phyloP scores from a whole-genome alignment of 192 early-diverging fungal species.

The Mortierella alpina region DNA sequence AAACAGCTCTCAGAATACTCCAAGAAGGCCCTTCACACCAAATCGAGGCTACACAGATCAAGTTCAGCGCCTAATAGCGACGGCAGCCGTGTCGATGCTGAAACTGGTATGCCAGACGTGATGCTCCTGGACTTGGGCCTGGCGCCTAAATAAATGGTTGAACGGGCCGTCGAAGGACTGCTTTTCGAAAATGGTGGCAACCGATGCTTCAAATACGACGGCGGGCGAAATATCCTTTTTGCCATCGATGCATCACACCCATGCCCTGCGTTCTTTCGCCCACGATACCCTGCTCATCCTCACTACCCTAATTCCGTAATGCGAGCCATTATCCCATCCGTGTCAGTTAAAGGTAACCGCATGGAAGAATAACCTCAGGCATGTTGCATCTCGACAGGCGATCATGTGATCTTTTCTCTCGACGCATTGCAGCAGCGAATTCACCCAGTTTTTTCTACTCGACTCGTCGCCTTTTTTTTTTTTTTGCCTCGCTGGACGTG shows the following conservation, averaged over 20 bases:
- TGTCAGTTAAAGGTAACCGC: slow-evolving; percentile 42
- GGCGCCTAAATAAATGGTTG: not conserved
- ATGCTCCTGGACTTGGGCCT: slow-evolving; percentile 23
- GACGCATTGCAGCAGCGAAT: not conserved
- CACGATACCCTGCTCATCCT: not conserved
- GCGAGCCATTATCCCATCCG: slow-evolving; percentile 45
- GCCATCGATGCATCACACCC: not conserved
- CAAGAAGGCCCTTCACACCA: not conserved
- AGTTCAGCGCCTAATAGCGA: not conserved
- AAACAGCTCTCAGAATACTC: slow-evolving; percentile 15
- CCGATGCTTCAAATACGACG: too few relatives aligned
- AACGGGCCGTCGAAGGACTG: too few relatives aligned
- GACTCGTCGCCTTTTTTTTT: too few relatives aligned
- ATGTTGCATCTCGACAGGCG: not conserved
- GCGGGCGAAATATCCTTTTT: not conserved
- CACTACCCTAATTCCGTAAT: slow-evolving; percentile 19
- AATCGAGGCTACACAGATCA: too few relatives aligned
- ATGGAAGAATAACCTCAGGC: not conserved
- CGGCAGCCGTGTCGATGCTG: not conserved
- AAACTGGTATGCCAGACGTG: not conserved
- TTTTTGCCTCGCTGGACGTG: too few relatives aligned
- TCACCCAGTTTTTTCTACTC: not conserved
- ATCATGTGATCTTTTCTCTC: not conserved
- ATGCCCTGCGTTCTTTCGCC: not conserved
- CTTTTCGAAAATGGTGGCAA: too few relatives aligned